Evolutionary conservation across 208 protist species (phyloP), one percentile per base, ranked within the genome.

Genomic region (Leishmania amazonensis): DNA sequence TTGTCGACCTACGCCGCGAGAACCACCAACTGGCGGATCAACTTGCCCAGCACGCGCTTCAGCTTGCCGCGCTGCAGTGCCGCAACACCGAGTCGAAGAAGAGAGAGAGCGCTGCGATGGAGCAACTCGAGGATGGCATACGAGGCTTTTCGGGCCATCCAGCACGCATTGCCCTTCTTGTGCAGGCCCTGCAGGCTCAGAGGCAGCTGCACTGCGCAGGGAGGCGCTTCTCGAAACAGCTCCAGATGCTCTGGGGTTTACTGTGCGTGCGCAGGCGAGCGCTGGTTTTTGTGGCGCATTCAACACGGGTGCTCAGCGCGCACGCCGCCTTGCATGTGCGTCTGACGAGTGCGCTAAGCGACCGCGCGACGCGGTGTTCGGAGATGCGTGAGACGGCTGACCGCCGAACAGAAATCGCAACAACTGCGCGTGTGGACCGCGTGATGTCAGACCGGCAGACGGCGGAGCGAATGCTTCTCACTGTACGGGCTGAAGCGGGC

Each of bases 161-260:
- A 3, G 76, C 86, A 19, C 76, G 79, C 42, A 83, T 91, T 15
- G 87, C 89, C 1, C 71, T 87, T 31, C 45, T 94, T 28, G 35
- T 92, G 2, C 88, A 89, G 7, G 88, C 89, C 6, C 78, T 94
- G 58, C 87, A 91, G 70, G 86, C 89, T 76, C 89, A 90, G 58
- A 70, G 64, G 73, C 78, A 78, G 71, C 51, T 85, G 62, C 68
- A 53, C 49, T 24, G 21, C 28, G 19, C 76, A 17, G 81, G 75
- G 11, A 38, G n/a, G 60, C 31, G 35, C 19, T 38, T 85, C 6
- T 35, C 21, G 60, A 62, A 62, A 0, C 49, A n/a, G 57, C 76
- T 85, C 42, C 51, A 19, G 54, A 38, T 35, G n/a, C 35, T 85
- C 9, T 21, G 24, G 58, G 53, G 17, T 0, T 24, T 60, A 47